Conservation (phyloP, 2,329 filamentous ascomycete genomes). For the Fusarium pseudoanthophilum region DNA sequence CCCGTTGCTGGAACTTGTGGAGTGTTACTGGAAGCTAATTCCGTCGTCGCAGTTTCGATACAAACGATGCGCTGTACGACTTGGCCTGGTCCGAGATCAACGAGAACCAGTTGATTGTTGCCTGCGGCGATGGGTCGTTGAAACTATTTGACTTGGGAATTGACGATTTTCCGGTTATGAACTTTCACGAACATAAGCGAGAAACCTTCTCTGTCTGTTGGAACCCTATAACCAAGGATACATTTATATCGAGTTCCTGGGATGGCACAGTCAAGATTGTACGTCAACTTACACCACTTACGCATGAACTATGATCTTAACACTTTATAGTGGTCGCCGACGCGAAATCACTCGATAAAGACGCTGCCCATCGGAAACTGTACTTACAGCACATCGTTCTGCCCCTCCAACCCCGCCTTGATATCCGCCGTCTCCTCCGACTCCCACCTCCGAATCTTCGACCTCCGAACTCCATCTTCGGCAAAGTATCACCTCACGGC, state of each 20-base stretch:
- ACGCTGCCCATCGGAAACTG: conserved; percentile 93
- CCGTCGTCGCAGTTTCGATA: conserved; percentile 77
- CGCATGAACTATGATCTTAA: background rate
- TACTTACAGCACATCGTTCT: conserved; percentile 93
- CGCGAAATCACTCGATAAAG: conserved; percentile 76
- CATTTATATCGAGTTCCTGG: conserved; percentile 92
- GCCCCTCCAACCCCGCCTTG: conserved; percentile 85
- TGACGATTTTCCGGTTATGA: conserved; percentile 86
- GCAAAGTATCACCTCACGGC: conserved; percentile 88
- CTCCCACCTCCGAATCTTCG: conserved; percentile 89
- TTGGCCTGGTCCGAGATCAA: conserved; percentile 95
- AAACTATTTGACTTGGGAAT: conserved; percentile 92
- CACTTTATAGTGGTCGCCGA: conserved; percentile 79
- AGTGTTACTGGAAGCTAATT: background rate
- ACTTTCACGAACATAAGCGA: conserved; percentile 91
- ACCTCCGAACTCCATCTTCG: conserved; percentile 85
- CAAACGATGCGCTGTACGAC: conserved; percentile 96
- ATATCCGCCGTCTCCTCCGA: conserved; percentile 91
- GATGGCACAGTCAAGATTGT: conserved; percentile 94
- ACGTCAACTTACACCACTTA: background rate
- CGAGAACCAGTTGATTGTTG: conserved; percentile 91
- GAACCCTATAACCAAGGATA: conserved; percentile 91
- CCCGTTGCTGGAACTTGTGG: background rate
- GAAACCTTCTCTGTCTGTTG: conserved; percentile 94
- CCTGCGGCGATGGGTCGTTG: conserved; percentile 91